Evolutionary conservation across 2,329 filamentous ascomycete genomes (phyloP).

Genomic region (Exophiala calicioides): DNA sequence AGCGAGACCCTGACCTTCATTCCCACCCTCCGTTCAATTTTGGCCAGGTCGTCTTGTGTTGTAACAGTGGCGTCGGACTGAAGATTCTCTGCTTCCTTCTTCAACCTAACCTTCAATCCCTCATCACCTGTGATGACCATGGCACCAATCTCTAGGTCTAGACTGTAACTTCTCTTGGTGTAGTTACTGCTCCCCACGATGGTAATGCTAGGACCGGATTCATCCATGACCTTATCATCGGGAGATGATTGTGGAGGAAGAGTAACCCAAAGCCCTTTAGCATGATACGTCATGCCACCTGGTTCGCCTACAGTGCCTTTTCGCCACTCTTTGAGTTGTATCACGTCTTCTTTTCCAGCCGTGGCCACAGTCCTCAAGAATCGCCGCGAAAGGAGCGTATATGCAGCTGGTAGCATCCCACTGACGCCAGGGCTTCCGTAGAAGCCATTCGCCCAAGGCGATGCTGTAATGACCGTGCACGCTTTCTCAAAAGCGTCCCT

Average conservation of each 20-base stretch:
- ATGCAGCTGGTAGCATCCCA: conserved; percentile 86
- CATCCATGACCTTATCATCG: conserved; percentile 40
- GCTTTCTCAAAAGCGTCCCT: conserved; percentile 40
- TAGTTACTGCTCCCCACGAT: conserved; percentile 94
- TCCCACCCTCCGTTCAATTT: conserved; percentile 78
- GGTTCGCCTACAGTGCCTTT: conserved; percentile 76
- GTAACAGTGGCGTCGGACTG: conserved; percentile 71
- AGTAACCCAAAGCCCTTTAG: conserved; percentile 65
- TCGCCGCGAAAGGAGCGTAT: conserved; percentile 79
- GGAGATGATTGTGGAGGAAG: conserved; percentile 22
- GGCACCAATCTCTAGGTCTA: conserved; percentile 88
- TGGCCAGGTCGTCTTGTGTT: conserved; percentile 75
- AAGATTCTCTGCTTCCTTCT: conserved; percentile 76
- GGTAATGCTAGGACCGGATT: conserved; percentile 70
- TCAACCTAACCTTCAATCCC: conserved; percentile 69
- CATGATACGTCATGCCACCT: conserved; percentile 95
- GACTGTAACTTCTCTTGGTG: conserved; percentile 86
- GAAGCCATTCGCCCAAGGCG: conserved; percentile 92
- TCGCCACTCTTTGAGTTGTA: conserved; percentile 84
- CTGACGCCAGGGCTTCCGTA: conserved; percentile 85
- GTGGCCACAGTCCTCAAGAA: conserved; percentile 68
- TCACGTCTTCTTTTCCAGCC: conserved; percentile 57
- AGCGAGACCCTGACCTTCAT: conserved; percentile 84
- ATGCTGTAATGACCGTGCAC: conserved; percentile 87
- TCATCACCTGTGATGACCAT: conserved; percentile 79